Percentiles rank a stretch among this genome's conserved stretches.
Evolutionary conservation across 1,139 yeast genomes (phyloP).

Genomic region (Scheffersomyces quercinus): DNA sequence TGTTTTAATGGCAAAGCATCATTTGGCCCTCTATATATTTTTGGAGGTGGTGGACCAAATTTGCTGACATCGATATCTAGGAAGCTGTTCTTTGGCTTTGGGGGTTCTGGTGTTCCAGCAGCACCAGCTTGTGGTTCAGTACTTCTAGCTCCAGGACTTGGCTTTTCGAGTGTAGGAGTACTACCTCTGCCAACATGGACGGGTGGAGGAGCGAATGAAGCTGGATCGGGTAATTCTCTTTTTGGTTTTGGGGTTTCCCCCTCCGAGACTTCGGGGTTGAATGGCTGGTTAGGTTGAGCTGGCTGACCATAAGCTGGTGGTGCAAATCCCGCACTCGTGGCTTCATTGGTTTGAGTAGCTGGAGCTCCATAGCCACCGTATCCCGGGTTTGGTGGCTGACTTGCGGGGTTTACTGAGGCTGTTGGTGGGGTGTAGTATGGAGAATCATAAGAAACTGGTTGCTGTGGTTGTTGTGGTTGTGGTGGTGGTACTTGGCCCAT

Average conservation of each 20-base stretch:
- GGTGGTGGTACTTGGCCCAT: not conserved
- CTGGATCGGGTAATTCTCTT: conserved; percentile 11
- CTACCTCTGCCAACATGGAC: conserved; percentile 10
- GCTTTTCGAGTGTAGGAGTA: conserved; percentile 1
- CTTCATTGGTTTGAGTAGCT: not conserved
- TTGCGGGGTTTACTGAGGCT: too few relatives aligned
- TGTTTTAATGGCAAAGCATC: conserved; percentile 1
- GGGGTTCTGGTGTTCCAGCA: not conserved
- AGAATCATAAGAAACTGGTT: conserved; percentile 4
- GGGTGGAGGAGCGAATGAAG: conserved; percentile 14
- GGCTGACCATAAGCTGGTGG: not conserved
- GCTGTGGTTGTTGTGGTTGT: not conserved
- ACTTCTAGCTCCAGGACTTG: conserved; percentile 1
- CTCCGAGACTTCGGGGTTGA: not conserved
- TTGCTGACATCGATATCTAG: conserved; percentile 27
- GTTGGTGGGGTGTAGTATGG: conserved; percentile 3
- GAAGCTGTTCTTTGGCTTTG: conserved; percentile 15
- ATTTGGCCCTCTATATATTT: conserved; percentile 6
- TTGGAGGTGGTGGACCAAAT: conserved; percentile 25
- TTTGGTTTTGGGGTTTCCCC: conserved; percentile 4
- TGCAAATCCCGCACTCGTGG: not conserved
- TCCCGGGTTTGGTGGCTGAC: conserved; percentile 1
- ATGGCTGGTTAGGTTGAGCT: not conserved
- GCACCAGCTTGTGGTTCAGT: not conserved
- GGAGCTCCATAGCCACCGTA: not conserved